Conservation (phyloP, 1,284 basidiomycete genomes). For the Leccinum fallax region DNA sequence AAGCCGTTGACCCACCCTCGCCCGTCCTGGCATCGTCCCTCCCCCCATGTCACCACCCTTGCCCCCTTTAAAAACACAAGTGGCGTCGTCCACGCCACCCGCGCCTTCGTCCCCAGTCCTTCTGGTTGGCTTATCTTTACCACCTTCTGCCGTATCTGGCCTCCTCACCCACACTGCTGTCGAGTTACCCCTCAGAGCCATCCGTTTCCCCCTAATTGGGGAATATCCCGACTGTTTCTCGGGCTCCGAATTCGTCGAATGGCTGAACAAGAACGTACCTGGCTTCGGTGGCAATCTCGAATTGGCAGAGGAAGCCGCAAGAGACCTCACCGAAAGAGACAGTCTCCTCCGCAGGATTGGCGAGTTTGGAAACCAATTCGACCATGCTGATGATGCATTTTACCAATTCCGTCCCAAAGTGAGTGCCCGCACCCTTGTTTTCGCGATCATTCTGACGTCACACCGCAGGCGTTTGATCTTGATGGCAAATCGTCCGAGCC, state of each 20-base stretch:
- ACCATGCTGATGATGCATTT: slow-evolving; percentile 71
- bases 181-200: slow-evolving; percentile 54
- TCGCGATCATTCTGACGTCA: slow-evolving; percentile 6
- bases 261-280: slow-evolving; percentile 71
- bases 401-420: slow-evolving; percentile 83
- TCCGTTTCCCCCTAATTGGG: slow-evolving; percentile 82
- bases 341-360: slow-evolving; percentile 77
- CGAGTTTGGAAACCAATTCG: slow-evolving; percentile 79
- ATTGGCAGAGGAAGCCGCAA: slow-evolving; percentile 77
- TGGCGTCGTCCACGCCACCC: slow-evolving; percentile 38
- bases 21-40: slow-evolving; percentile 53
- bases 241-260: slow-evolving; percentile 70
- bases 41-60: slow-evolving; percentile 60
- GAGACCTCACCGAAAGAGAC: slow-evolving; percentile 74
- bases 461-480: slow-evolving; percentile 66
- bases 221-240: slow-evolving; percentile 52
- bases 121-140: slow-evolving; percentile 72
- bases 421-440: slow-evolving; percentile 13
- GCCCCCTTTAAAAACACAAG: slow-evolving; percentile 44
- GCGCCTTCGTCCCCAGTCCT: slow-evolving; percentile 56
- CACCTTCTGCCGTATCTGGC: slow-evolving; percentile 63
- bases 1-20: slow-evolving; percentile 50
- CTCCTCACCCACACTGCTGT: slow-evolving; percentile 66
- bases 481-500: slow-evolving; percentile 43
- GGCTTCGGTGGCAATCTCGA: slow-evolving; percentile 75